Evolutionary conservation across 108 stramenopile genomes (phyloP), one percentile per base, ranked within the genome.

Genomic region (Skeletonema marinoi): DNA sequence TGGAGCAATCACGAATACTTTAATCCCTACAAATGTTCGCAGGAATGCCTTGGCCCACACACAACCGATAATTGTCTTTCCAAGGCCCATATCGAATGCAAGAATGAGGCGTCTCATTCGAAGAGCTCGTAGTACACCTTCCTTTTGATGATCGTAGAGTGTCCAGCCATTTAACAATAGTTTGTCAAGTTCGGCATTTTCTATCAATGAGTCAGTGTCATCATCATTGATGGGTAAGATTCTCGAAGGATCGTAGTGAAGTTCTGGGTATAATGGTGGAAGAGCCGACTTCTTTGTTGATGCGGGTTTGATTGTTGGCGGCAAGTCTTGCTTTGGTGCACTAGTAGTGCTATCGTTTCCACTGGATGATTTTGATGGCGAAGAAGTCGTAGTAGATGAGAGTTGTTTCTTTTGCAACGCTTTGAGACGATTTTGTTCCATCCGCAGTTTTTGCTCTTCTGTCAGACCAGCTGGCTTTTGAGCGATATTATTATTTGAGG

Each of bases 81-180:
- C 83, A n/a, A 90, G 68, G 1, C 93, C 93, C 93, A 94, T 92
- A 59, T 94, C 93, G 33, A 92, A 84, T 13, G 93, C 93, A n/a
- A 94, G 67, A 72, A 94, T 89, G 54, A 90, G 74, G 8, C 93
- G 85, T 44, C 93, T 86, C 88, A 88, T 89, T 16, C 64, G 69
- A 33, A 94, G 69, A 12, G 78, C 87, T 44, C 77, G 68, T 4
- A 86, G 46, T 63, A 94, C 86, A 38, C 90, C 90, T 46, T 86
- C 74, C 64, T 88, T 92, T 68, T 94, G 93, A 69, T 94, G 93
- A 3, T 85, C 78, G 70, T 82, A 92, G 0, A 94, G 67, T 3
- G 76, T 88, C 93, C 93, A 94, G n/a, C 91, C 90, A 73, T 94
- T 94, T 56, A 76, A 36, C 4, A 94, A 81, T 1, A 85, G 81